Evolutionary conservation across 257 asterid genomes (phyloP).

Genomic region (Gentiana straminea): DNA sequence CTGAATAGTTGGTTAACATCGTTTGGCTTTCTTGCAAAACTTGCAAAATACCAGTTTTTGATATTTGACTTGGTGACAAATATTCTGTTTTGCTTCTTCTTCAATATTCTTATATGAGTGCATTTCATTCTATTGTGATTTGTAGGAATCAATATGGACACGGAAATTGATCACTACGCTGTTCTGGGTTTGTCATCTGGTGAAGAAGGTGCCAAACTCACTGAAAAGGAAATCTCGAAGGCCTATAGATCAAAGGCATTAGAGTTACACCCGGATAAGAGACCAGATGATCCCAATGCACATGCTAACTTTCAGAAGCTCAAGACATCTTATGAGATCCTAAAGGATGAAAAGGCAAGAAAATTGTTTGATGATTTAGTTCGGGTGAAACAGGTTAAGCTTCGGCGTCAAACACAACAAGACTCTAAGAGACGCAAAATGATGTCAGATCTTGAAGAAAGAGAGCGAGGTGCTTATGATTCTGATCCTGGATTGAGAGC

Average conservation of each 20-base stretch:
- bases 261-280: conserved; percentile 73
- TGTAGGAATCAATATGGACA: conserved; percentile 30
- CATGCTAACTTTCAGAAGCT: conserved; percentile 54
- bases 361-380: conserved; percentile 62
- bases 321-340: conserved; percentile 47
- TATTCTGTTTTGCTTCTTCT: no score
- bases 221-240: conserved; percentile 57
- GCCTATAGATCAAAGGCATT: conserved; percentile 51
- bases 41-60: no score
- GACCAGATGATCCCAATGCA: conserved; percentile 60
- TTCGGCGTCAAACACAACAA: conserved; percentile 45
- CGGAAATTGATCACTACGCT: conserved; percentile 48
- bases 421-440: conserved; percentile 63
- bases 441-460: conserved; percentile 76
- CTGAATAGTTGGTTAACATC: no score
- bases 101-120: not conserved
- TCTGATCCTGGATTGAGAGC: conserved; percentile 31
- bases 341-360: conserved; percentile 63
- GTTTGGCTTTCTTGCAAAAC: no score
- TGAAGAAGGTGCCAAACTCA: conserved; percentile 57
- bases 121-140: no score
- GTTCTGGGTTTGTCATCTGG: conserved; percentile 64
- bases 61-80: no score
- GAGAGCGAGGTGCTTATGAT: conserved; percentile 55
- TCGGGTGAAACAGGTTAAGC: conserved; percentile 46